These are phyloP conservation scores for Capsicum rhomboideum DNA, from an alignment of 257 asterid genomes.

Conservation along the genomic window DNA sequence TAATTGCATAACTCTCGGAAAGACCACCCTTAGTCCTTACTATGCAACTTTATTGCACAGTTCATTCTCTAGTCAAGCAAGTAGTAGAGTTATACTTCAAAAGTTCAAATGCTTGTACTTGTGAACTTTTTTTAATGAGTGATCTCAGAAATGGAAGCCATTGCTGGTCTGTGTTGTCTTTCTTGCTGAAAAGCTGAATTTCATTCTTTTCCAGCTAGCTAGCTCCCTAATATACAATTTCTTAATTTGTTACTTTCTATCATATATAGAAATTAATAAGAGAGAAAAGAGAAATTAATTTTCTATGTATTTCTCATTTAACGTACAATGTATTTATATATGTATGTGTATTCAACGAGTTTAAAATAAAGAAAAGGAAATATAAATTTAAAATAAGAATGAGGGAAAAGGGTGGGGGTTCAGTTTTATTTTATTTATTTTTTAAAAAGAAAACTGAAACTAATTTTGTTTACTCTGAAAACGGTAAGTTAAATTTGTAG, in stretches of 20 bases:
- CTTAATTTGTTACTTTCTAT: not conserved
- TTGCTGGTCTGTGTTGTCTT: conserved; percentile 21
- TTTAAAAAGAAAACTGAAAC: too few species aligned
- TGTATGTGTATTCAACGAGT: not conserved
- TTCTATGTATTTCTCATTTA: not conserved
- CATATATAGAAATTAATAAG: not conserved
- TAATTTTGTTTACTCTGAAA: too few species aligned
- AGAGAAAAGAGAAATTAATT: not conserved
- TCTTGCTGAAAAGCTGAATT: conserved; percentile 32
- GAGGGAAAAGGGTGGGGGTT: too few species aligned
- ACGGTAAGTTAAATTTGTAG: too few species aligned
- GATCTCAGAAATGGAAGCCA: conserved; percentile 7
- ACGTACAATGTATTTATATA: not conserved
- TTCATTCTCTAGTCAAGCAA: not conserved
- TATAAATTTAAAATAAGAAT: too few species aligned
- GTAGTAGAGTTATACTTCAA: not conserved
- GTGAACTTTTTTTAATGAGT: not conserved
- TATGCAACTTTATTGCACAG: not conserved
- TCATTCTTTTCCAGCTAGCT: conserved; percentile 13
- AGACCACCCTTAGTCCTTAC: too few species aligned
- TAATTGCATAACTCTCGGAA: too few species aligned
- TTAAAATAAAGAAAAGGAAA: too few species aligned
- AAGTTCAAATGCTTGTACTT: not conserved
- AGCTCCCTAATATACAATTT: not conserved
- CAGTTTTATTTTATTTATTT: too few species aligned